Conservation (phyloP, 345 rosid genomes). For the Syzygium aromaticum region DNA sequence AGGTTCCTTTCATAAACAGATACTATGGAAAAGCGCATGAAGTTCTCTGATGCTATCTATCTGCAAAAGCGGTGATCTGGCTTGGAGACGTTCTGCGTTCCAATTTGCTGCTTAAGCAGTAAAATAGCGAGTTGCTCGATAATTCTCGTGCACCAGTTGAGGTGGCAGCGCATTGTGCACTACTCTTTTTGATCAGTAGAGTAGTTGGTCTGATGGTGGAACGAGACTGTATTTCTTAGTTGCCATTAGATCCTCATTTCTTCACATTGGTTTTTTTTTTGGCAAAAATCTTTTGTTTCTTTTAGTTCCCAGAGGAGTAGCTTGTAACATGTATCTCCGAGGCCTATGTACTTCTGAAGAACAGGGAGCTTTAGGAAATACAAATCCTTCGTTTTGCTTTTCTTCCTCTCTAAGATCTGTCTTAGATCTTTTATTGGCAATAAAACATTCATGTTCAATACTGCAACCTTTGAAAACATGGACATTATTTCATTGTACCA, state of each 20-base stretch:
- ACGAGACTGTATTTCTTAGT: background rate
- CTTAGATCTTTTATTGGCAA: background rate
- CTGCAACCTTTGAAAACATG: background rate
- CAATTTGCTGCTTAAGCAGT: background rate
- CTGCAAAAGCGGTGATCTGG: background rate
- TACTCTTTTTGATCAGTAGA: background rate
- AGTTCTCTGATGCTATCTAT: conserved; percentile 33
- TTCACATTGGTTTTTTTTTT: background rate
- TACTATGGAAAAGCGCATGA: conserved; percentile 87
- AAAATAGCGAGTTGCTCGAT: background rate
- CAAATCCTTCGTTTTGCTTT: background rate
- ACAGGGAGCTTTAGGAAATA: background rate
- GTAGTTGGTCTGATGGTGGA: background rate
- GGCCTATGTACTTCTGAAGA: background rate
- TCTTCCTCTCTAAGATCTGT: background rate
- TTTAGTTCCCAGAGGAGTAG: background rate
- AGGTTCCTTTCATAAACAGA: conserved; percentile 78
- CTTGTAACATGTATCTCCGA: background rate
- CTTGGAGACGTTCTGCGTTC: background rate
- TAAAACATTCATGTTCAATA: background rate
- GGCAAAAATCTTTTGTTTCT: background rate
- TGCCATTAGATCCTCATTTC: background rate
- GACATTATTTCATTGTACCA: background rate
- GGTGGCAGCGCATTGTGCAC: background rate
- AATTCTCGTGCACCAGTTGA: background rate